Percentiles rank a stretch among this genome's conserved stretches.
Evolutionary conservation across 768 basidiomycete genomes (phyloP).

Genomic region (Tulasnella calospora): DNA sequence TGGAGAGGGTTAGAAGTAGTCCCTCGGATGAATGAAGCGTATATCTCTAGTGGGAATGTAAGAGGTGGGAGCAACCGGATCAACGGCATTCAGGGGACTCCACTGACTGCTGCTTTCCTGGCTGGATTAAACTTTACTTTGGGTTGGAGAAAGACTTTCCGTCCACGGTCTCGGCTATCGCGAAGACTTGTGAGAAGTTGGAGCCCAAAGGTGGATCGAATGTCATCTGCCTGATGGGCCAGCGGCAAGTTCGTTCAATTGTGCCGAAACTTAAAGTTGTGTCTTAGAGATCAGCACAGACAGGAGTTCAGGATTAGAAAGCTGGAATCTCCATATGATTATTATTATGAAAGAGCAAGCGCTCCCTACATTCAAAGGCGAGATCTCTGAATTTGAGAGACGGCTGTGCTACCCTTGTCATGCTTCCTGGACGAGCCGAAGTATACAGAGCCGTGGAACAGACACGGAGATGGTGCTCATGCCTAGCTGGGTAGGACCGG

Average conservation of each 20-base stretch:
- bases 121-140: slow-evolving; percentile 58
- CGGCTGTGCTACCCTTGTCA: slow-evolving; percentile 61
- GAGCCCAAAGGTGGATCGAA: slow-evolving; percentile 54
- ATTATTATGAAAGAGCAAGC: slow-evolving; percentile 40
- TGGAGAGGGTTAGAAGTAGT: slow-evolving; percentile 57
- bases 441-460: slow-evolving; percentile 17
- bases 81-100: background rate
- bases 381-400: slow-evolving; percentile 34
- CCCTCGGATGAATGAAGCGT: background rate
- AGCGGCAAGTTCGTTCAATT: slow-evolving; percentile 45
- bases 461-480: background rate
- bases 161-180: slow-evolving; percentile 79
- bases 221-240: slow-evolving; percentile 56
- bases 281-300: slow-evolving; percentile 54
- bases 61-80: slow-evolving; percentile 37
- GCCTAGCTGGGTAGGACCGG: background rate
- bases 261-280: background rate
- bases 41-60: background rate
- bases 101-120: background rate
- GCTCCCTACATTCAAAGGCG: slow-evolving; percentile 33
- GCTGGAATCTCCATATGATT: slow-evolving; percentile 56
- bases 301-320: slow-evolving; percentile 68
- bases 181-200: slow-evolving; percentile 72
- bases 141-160: slow-evolving; percentile 79
- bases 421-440: slow-evolving; percentile 53